Evolutionary conservation across 2,329 filamentous ascomycete species (phyloP), one percentile per base, ranked within the genome.

Genomic region (Xylaria digitata): DNA sequence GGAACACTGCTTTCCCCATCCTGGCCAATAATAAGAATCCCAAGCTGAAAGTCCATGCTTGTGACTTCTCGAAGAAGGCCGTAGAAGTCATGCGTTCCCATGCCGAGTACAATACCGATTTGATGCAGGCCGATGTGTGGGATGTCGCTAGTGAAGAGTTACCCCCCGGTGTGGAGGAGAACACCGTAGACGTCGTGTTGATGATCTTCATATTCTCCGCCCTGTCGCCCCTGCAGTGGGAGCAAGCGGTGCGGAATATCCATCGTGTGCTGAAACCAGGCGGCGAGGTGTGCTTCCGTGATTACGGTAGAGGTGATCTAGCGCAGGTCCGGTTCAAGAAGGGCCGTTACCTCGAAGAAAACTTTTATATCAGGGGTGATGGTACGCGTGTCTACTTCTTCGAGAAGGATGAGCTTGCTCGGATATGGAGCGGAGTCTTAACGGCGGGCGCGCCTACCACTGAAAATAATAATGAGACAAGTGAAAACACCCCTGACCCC

Each of bases 141-240:
- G 96, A 99, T 81, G 91, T 92, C 15, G 88, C 94, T 1, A 86
- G 88, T 66, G 84, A 90, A 49, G 84, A 84, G 48, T 82, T 97
- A 6, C 95, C 96, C 6, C 92, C 93, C 1, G 92, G 89, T 1
- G 82, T 99, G 17, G 83, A 83, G 56, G 90, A 94, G 74, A 89
- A 85, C n/a, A 92, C 88, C 66, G 94, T 97, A 66, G 95, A 99
- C 79, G 88, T 98, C 45, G 93, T 97, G 43, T 85, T 99, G 60
- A 89, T 99, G 86, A 93, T 99, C 67, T 99, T 99, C 82, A 95
- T 98, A 76, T 98, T 99, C 83, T 97, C 93, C 19, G 96, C 96
- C 1, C 83, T 99, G 53, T 90, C 91, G 40, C 96, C 96, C 0
- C 78, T 80, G 54, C 94, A 99, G 79, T 99, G 96, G 96, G 82